These are phyloP conservation scores for Alternaria brassicicola DNA, from an alignment of 2,329 filamentous ascomycete genomes.

Conservation along the genomic window DNA sequence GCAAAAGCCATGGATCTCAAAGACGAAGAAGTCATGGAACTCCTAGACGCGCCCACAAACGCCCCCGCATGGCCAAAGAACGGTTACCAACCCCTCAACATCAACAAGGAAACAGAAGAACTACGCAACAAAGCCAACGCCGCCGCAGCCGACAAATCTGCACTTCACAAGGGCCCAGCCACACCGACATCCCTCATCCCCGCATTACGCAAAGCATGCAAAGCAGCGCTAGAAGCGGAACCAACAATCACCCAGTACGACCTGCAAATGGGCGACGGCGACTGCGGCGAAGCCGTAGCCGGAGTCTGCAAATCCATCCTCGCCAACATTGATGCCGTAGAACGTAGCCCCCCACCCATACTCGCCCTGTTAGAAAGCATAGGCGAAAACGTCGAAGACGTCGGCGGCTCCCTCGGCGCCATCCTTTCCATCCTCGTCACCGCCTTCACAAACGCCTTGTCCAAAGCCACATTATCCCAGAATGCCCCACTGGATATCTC, in stretches of 20 bases:
- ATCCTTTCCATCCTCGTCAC: slow-evolving; percentile 88
- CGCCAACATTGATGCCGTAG: slow-evolving; percentile 57
- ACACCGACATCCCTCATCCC: slow-evolving; percentile 51
- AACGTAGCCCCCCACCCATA: slow-evolving; percentile 56
- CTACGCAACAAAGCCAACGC: slow-evolving; percentile 41
- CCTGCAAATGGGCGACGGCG: slow-evolving; percentile 86
- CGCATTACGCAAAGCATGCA: slow-evolving; percentile 52
- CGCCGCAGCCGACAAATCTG: slow-evolving; percentile 24
- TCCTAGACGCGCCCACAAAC: slow-evolving; percentile 59
- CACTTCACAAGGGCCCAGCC: slow-evolving; percentile 35
- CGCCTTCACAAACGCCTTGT: slow-evolving; percentile 63
- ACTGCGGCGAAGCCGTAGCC: slow-evolving; percentile 73
- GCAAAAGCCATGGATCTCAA: slow-evolving; percentile 50
- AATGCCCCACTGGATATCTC: slow-evolving; percentile 42
- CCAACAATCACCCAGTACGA: slow-evolving; percentile 70
- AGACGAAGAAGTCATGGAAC: slow-evolving; percentile 51
- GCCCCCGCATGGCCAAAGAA: slow-evolving; percentile 60
- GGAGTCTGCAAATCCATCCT: slow-evolving; percentile 70
- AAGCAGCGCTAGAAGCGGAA: slow-evolving; percentile 63
- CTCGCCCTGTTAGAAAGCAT: slow-evolving; percentile 66
- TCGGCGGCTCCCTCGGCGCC: slow-evolving; percentile 76
- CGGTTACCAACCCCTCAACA: slow-evolving; percentile 45
- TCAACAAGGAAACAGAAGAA: slow-evolving; percentile 34
- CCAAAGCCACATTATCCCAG: slow-evolving; percentile 34
- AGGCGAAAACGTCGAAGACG: slow-evolving; percentile 68